Base-by-base conservation (phyloP, 176 grass and related monocot species). In the Oryza meyeriana region DNA sequence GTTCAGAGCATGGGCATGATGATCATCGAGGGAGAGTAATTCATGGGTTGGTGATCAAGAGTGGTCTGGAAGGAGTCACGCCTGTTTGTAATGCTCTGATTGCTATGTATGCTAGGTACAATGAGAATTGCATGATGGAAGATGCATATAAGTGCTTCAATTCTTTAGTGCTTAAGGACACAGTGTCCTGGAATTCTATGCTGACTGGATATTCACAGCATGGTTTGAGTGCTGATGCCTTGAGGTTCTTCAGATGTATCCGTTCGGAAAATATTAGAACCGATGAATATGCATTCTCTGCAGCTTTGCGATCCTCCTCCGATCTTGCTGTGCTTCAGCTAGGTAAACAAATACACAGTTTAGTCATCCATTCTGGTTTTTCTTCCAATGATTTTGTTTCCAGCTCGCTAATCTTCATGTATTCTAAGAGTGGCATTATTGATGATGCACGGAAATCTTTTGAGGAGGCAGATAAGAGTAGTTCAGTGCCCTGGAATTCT, bases 331-430 rank as follows among this genome's bases (percentile, higher is more conserved):
- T 91, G 7, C 89, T 94, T 84, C 77, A 57, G 68, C 14, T 89
- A 69, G 92, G 92, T 72, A 76, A 64, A 90, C 86, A 94, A 79
- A 75, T 91, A 85, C 89, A 94, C 25, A 32, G 81, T 64, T 79
- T 82, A 62, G 74, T 72, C 62, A 75, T 83, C 36, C 79, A 71
- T 61, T 78, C 73, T 50, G 89, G 89, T 69, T 85, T 94, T 71
- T 57, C 63, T 52, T 81, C 67, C 55, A 94, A 89, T 75, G 87
- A 89, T 70, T 89, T 91, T 76, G 84, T 89, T 44, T 88, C 87
- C 20, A 91, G 92, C 69, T 91, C 84, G 0, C 83, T 91, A 45
- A 89, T 94, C 42, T 87, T 89, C 64, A 73, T 94, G 92, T 94
- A 94, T 40, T 82, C 87, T 33, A 94, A 94, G 71, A 87, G 87